Conservation (phyloP, 208 protist genomes). For the Trypanosoma caninum region DNA sequence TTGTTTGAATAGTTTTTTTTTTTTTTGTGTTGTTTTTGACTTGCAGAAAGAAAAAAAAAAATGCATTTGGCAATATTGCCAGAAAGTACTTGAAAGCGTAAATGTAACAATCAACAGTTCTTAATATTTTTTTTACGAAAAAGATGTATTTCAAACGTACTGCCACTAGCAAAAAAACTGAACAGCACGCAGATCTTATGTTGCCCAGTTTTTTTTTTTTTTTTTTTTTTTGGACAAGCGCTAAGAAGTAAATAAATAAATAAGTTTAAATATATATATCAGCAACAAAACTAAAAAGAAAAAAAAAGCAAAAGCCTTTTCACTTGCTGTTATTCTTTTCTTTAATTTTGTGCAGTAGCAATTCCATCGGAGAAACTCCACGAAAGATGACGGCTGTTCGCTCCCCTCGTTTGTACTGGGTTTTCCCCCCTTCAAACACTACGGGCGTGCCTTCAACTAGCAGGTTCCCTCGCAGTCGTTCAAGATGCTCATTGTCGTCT, state of each 20-base stretch:
- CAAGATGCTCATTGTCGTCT: slow-evolving; percentile 76
- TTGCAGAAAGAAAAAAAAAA: no score
- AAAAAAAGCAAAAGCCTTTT: neutral
- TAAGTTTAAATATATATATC: no score
- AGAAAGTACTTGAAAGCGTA: no score
- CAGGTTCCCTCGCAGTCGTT: slow-evolving; percentile 44
- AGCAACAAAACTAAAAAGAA: slow-evolving; percentile 20
- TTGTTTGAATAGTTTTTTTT: no score
- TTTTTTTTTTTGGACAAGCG: neutral
- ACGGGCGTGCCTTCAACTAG: slow-evolving; percentile 60
- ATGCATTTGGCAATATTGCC: no score
- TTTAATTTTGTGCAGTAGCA: slow-evolving; percentile 39
- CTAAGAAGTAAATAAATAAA: no score
- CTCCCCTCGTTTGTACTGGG: slow-evolving; percentile 42
- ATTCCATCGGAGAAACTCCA: slow-evolving; percentile 74
- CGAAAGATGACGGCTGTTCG: slow-evolving; percentile 80
- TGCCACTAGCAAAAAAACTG: no score
- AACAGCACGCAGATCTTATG: no score
- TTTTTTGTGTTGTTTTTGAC: no score
- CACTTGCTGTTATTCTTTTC: neutral
- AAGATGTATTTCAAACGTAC: no score
- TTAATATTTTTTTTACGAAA: no score
- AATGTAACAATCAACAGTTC: no score
- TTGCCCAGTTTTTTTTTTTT: neutral
- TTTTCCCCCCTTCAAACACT: slow-evolving; percentile 57